A percentile compares a stretch with the other conserved stretches of the same genome.
Evolutionary conservation across 352 stramenopile species (phyloP).

Genomic region (Albugo candida): DNA sequence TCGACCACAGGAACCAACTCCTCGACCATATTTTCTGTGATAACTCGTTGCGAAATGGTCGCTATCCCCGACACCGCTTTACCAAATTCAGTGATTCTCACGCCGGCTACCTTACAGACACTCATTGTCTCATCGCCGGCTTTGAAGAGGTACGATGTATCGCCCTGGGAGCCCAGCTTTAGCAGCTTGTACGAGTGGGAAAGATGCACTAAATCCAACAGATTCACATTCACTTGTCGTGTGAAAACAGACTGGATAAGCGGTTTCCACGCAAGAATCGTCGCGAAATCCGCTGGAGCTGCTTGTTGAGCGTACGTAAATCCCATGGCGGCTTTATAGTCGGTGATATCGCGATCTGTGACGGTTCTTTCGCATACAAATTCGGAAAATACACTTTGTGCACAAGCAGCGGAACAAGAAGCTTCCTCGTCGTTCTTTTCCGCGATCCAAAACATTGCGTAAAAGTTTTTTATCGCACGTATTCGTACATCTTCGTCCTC

Average conservation of each 20-base stretch:
- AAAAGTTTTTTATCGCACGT: slow-evolving; percentile 52
- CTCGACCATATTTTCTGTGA: slow-evolving; percentile 27
- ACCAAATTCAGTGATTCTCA: slow-evolving; percentile 57
- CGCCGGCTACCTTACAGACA: slow-evolving; percentile 37
- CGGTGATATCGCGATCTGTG: slow-evolving; percentile 25
- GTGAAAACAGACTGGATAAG: slow-evolving; percentile 73
- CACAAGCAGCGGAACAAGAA: slow-evolving; percentile 33
- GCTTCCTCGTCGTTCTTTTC: slow-evolving; percentile 31
- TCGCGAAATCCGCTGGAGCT: slow-evolving; percentile 53
- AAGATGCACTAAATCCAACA: slow-evolving; percentile 67
- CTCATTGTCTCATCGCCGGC: slow-evolving; percentile 53
- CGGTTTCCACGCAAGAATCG: slow-evolving; percentile 57
- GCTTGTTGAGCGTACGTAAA: slow-evolving; percentile 13
- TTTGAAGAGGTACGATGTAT: slow-evolving; percentile 16
- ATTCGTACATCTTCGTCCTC: slow-evolving; percentile 19
- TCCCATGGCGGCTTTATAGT: slow-evolving; percentile 37
- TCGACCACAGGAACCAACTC: slow-evolving; percentile 45
- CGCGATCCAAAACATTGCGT: slow-evolving; percentile 55
- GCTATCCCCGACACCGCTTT: slow-evolving; percentile 61
- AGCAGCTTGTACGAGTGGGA: slow-evolving; percentile 74
- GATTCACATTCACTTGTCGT: slow-evolving; percentile 57
- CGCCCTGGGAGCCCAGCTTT: slow-evolving; percentile 1
- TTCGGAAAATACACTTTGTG: slow-evolving; percentile 30
- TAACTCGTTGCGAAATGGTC: slow-evolving; percentile 38
- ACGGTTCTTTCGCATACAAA: slow-evolving; percentile 49